phyloP scores from a whole-genome alignment of 257 asterid species.

The Henckelia pumila region DNA sequence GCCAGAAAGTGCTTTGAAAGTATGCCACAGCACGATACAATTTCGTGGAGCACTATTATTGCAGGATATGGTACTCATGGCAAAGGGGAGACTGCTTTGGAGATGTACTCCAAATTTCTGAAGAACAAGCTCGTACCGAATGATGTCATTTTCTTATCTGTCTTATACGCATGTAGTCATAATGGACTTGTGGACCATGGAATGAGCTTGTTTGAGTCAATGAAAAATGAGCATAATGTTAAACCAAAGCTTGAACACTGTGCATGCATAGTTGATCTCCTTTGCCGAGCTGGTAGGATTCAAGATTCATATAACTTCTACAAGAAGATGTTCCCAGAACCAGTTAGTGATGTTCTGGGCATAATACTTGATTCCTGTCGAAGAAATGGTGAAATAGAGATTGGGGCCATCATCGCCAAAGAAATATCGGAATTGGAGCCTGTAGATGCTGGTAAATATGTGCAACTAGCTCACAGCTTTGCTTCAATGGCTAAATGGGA shows the following conservation, averaged over 20 bases:
- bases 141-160: slow-evolving; percentile 55
- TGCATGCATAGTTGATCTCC: slow-evolving; percentile 80
- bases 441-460: slow-evolving; percentile 71
- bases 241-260: slow-evolving; percentile 70
- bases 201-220: slow-evolving; percentile 59
- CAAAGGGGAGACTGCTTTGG: slow-evolving; percentile 61
- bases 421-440: slow-evolving; percentile 52
- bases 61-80: slow-evolving; percentile 83
- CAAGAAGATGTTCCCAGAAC: slow-evolving; percentile 50
- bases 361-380: slow-evolving; percentile 76
- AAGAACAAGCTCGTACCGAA: slow-evolving; percentile 54
- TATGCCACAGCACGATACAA: slow-evolving; percentile 52
- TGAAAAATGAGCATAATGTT: slow-evolving; percentile 51
- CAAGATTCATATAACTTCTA: slow-evolving; percentile 63
- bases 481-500: slow-evolving; percentile 76
- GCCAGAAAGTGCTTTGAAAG: slow-evolving; percentile 67
- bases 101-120: slow-evolving; percentile 50
- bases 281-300: slow-evolving; percentile 79
- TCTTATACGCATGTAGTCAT: slow-evolving; percentile 75
- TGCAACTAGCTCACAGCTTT: slow-evolving; percentile 77
- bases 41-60: slow-evolving; percentile 78
- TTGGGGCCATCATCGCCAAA: slow-evolving; percentile 46
- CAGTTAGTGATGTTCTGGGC: slow-evolving; percentile 60
- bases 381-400: slow-evolving; percentile 38
- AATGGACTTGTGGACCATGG: slow-evolving; percentile 74